phyloP scores from a whole-genome alignment of 176 grass and related monocot species.

The Metroxylon sagu region DNA sequence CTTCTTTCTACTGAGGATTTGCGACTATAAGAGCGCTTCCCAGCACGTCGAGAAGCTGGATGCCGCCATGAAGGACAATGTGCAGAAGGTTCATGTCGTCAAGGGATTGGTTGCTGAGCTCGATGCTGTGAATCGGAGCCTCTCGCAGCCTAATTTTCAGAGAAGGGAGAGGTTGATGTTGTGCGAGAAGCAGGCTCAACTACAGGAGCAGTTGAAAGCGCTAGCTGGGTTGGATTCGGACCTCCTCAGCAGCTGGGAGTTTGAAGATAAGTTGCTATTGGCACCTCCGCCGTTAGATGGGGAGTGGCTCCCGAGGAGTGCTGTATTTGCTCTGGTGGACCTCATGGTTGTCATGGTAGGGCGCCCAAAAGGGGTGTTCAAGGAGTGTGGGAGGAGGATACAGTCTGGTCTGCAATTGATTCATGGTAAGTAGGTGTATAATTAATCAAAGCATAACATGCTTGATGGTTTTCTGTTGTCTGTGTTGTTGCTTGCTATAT shows the following conservation, averaged over 20 bases:
- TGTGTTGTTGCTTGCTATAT: no score
- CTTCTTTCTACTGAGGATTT: slow-evolving; percentile 82
- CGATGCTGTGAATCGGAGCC: slow-evolving; percentile 34
- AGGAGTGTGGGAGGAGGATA: slow-evolving; percentile 86
- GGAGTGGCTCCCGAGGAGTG: slow-evolving; percentile 84
- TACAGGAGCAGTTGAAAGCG: slow-evolving; percentile 36
- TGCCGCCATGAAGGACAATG: slow-evolving; percentile 51
- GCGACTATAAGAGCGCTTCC: slow-evolving; percentile 74
- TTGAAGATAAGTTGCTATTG: slow-evolving; percentile 77
- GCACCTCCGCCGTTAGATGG: slow-evolving; percentile 85
- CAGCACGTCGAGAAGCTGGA: slow-evolving; percentile 61
- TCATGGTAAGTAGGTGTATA: slow-evolving; percentile 47
- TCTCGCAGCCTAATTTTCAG: slow-evolving; percentile 36
- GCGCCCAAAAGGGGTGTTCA: slow-evolving; percentile 87
- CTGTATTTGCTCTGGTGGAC: slow-evolving; percentile 80
- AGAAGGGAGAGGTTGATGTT: slow-evolving; percentile 46
- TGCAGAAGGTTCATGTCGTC: slow-evolving; percentile 35
- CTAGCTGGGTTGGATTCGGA: slow-evolving; percentile 47
- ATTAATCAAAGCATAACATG: not conserved
- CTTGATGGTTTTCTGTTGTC: no score
- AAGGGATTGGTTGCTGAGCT: slow-evolving; percentile 48
- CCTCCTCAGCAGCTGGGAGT: slow-evolving; percentile 43
- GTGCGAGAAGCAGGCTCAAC: slow-evolving; percentile 50
- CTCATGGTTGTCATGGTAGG: slow-evolving; percentile 92
- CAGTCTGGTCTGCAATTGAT: slow-evolving; percentile 70